Evolutionary conservation across 2,329 filamentous ascomycete genomes (phyloP), one percentile per base, ranked within the genome.

Genomic region (Exophiala mesophila): DNA sequence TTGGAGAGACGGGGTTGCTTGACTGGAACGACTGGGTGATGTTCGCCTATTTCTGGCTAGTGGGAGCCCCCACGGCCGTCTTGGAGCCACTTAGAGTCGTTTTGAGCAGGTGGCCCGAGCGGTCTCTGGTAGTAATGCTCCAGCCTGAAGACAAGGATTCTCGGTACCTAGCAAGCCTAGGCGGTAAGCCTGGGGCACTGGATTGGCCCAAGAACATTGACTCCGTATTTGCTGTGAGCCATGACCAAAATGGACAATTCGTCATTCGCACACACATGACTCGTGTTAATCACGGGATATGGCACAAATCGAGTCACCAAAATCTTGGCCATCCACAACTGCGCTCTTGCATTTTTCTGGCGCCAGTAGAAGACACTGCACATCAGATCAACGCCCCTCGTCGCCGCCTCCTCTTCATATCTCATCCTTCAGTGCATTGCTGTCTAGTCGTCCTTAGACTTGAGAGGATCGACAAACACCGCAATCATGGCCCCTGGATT

Each of bases 401-500:
- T 7, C 7, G 23, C 12, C 23, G 23, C 23, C 23, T 7, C 12
- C 23, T 6, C 6, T 26, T 26, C 23, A 26, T 7, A 26, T 6
- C 23, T 12, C 12, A 12, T 26, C 12, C 23, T 6, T 26, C 23
- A 12, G 7, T 12, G 23, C 23, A 26, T 12, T 26, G 23, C n/a
- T 26, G 23, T 26, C 23, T 12, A 26, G 23, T 12, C n/a, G n/a
- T n/a, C n/a, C n/a, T n/a, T n/a, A n/a, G n/a, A n/a, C n/a, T 17
- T 5, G 10, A 17, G 17, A 29, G 17, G 15, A n/a, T 19, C 28
- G 13, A 20, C 30, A 26, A 32, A 24, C 24, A 37, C 26, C 43
- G 53, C 70, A 73, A 88, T 67, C 71, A 96, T 96, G 89, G 88
- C 90, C 69, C 84, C 85, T 57, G 88, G 87, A 64, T 97, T 94